Evolutionary conservation across 208 protist species (phyloP), one percentile per base, ranked within the genome.

Genomic region (Crithidia bombi): DNA sequence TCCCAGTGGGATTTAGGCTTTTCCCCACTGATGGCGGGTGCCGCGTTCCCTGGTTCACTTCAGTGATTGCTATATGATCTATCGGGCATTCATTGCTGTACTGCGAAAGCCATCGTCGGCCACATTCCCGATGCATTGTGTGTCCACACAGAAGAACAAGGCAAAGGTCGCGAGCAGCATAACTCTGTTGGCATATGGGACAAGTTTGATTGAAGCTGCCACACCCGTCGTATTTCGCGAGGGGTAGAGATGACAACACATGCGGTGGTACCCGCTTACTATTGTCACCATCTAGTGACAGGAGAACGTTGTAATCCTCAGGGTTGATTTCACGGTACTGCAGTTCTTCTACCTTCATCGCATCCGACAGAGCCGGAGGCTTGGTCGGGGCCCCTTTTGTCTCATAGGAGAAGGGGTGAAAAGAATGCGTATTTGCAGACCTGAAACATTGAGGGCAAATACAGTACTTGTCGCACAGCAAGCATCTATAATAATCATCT

Each of bases 271-370:
- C 59, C 12, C 14, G 63, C 69, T 68, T 69, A 14, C 43, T 73
- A 75, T 38, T 63, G 19, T 17, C 38, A 12, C 68, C 72, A 41
- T 93, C 91, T 47, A 93, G 56, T 19, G 69, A 56, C 39, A 90
- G 47, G 38, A 96, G 81, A 0, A 59, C 52, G 17, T 92, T 84
- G 62, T 96, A 96, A 65, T 96, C 91, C 57, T 96, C 82, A 1
- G 87, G 91, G 51, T 87, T 77, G 35, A 96, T 79, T 41, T 93
- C 87, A 44, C 91, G 78, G 56, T 83, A 86, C 68, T 86, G 83
- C 46, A 92, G 50, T 33, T 79, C 73, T 21, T 44, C 52, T 10
- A 90, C 49, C 44, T 79, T 67, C 7, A 35, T 44, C 23, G 67
- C 55, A 28, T 54, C 25, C 0, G 61, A 15, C 59, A 49, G 0